Base-by-base conservation (phyloP, 1,284 basidiomycete genomes). In the Golubevia pallescens region DNA sequence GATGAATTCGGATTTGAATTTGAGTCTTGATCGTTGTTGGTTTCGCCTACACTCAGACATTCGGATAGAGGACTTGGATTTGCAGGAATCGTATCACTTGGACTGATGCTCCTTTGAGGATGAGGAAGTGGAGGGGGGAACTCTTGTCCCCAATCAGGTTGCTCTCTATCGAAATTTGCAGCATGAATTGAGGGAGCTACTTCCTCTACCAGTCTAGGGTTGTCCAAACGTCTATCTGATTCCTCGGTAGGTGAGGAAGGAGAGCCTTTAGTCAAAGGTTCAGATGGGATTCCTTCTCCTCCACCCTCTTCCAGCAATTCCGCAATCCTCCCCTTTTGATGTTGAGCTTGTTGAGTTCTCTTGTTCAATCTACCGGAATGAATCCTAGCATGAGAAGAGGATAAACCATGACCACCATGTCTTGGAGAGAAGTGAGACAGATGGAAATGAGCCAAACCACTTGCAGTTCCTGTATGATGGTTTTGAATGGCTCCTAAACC, bases 281-380 rank as follows among this genome's bases (percentile, higher is more conserved):
- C 34, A 38, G 34, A 38, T 5, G 34, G 34, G 34, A 38, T 10
- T 38, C 34, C 34, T 38, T 63, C 64, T 7, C 72, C 78, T 58
- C 69, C 71, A 54, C 74, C 75, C 57, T 81, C 75, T 24, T 76
- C 79, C 23, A 78, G 67, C 28, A 83, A 66, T 63, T 83, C 80
- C 24, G 71, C 66, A 53, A 83, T 71, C 28, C 81, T 75, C 1
- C 81, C 79, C 60, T 80, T 81, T 32, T 67, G 68, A 62, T 38
- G 34, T 38, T 38, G 34, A 38, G 34, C 34, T 38, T 38, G 34
- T 38, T 38, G 34, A 38, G 34, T 38, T 10, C 34, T 38, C 34
- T 10, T 38, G 34, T 38, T 38, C 5, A 38, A 10, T 38, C 34
- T 38, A 38, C 34, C 34, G 10, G 34, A 38, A 10, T 38, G 34